Conservation (phyloP, 2,329 filamentous ascomycete species). For the Neoscytalidium dimidiatum region DNA sequence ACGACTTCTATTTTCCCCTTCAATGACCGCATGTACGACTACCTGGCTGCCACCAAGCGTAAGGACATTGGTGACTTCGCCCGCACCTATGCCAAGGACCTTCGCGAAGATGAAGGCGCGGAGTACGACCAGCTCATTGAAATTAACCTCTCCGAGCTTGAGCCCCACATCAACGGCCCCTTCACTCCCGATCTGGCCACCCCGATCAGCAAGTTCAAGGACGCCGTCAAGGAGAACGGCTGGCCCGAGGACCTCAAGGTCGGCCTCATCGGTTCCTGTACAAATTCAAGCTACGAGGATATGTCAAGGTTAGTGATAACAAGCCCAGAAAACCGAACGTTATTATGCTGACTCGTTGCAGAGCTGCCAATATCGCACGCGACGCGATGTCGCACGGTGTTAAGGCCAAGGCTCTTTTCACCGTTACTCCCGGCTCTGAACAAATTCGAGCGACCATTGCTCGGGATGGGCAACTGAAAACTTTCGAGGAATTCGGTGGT, state of each 20-base stretch:
- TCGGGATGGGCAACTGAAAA: conserved; percentile 87
- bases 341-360: conserved; percentile 48
- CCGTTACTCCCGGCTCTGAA: conserved; percentile 93
- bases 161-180: conserved; percentile 97
- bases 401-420: conserved; percentile 92
- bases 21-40: conserved; percentile 97
- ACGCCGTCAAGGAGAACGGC: conserved; percentile 88
- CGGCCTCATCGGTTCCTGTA: conserved; percentile 96
- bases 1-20: conserved; percentile 97
- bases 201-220: conserved; percentile 95
- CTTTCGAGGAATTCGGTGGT: conserved; percentile 94
- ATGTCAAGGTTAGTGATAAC: conserved; percentile 69
- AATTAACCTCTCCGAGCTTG: conserved; percentile 91
- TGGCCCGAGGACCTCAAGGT: conserved; percentile 98
- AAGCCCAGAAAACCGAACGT: not conserved
- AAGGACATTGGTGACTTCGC: conserved; percentile 88
- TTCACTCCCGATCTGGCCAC: conserved; percentile 98
- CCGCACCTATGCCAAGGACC: conserved; percentile 78
- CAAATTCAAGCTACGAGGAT: conserved; percentile 85
- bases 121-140: conserved; percentile 97
- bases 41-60: conserved; percentile 89
- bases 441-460: conserved; percentile 94
- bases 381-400: conserved; percentile 90
- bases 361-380: conserved; percentile 85
- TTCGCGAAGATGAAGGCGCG: conserved; percentile 83